These are phyloP conservation scores for Lentinus tigrinus DNA, from an alignment of 768 basidiomycete species.

Conservation along the genomic window DNA sequence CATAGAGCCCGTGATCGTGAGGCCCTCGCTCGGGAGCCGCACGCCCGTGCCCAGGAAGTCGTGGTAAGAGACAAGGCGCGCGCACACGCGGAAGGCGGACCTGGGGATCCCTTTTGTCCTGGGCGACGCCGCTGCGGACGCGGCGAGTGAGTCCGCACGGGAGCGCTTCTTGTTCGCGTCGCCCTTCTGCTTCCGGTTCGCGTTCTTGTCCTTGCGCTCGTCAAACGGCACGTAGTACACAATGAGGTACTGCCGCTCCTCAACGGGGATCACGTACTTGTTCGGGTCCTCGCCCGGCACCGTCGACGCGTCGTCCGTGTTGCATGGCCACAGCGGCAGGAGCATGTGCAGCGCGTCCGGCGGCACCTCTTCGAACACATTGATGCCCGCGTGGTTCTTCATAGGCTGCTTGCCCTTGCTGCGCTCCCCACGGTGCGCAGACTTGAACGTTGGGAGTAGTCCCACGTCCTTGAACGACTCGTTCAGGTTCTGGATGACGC, in stretches of 20 bases:
- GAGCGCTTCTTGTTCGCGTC: conserved; percentile 45
- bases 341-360: conserved; percentile 78
- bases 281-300: conserved; percentile 18
- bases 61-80: conserved; percentile 68
- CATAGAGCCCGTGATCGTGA: conserved; percentile 63
- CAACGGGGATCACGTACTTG: conserved; percentile 38
- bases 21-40: conserved; percentile 68
- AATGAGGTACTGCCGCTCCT: conserved; percentile 68
- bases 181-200: conserved; percentile 25
- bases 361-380: conserved; percentile 45
- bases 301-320: conserved; percentile 50
- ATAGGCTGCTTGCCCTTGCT: conserved; percentile 22
- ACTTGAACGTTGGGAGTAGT: conserved; percentile 54
- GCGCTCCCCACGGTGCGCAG: conserved; percentile 17
- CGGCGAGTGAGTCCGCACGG: conserved; percentile 24
- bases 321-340: conserved; percentile 80
- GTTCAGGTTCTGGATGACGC: conserved; percentile 61
- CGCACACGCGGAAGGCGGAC: conserved; percentile 68
- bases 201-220: conserved; percentile 14
- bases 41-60: conserved; percentile 75
- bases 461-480: conserved; percentile 82
- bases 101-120: conserved; percentile 52
- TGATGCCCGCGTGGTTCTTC: conserved; percentile 16
- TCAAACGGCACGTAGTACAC: conserved; percentile 74
- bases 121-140: conserved; percentile 28